Conservation (phyloP, 2,329 filamentous ascomycete species). For the Tolypocladium tropicale region DNA sequence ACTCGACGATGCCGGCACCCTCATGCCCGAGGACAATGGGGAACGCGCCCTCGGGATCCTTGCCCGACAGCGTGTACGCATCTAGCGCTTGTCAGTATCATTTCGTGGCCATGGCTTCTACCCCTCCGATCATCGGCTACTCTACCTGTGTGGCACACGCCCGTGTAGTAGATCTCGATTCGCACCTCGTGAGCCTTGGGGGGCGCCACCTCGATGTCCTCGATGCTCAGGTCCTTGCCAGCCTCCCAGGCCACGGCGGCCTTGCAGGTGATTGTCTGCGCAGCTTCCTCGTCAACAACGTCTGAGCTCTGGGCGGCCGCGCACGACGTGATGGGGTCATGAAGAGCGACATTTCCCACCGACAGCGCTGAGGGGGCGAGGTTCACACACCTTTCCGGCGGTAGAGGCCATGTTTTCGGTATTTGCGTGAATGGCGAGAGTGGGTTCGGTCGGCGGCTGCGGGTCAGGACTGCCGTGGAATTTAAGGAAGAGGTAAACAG, state of each 20-base stretch:
- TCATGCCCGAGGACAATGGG: slow-evolving; percentile 84
- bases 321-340: background rate
- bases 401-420: slow-evolving; percentile 35
- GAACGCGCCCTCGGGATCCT: slow-evolving; percentile 93
- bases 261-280: slow-evolving; percentile 88
- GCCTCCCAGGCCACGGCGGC: slow-evolving; percentile 97
- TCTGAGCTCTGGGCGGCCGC: background rate
- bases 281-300: slow-evolving; percentile 9
- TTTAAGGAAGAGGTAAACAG: background rate
- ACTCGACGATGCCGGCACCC: slow-evolving; percentile 86
- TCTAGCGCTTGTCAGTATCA: slow-evolving; percentile 36
- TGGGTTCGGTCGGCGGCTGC: background rate
- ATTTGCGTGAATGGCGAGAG: background rate
- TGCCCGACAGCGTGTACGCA: slow-evolving; percentile 90
- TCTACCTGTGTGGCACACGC: slow-evolving; percentile 93
- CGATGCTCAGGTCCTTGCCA: slow-evolving; percentile 76
- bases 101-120: too few relatives aligned
- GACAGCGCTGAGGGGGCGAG: background rate
- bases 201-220: slow-evolving; percentile 85
- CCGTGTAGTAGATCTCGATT: slow-evolving; percentile 94
- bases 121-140: background rate
- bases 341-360: background rate
- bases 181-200: slow-evolving; percentile 91
- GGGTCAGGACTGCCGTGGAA: background rate
- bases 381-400: slow-evolving; percentile 35